phyloP scores from a whole-genome alignment of 352 stramenopile species.

The Aphanomyces euteiches region DNA sequence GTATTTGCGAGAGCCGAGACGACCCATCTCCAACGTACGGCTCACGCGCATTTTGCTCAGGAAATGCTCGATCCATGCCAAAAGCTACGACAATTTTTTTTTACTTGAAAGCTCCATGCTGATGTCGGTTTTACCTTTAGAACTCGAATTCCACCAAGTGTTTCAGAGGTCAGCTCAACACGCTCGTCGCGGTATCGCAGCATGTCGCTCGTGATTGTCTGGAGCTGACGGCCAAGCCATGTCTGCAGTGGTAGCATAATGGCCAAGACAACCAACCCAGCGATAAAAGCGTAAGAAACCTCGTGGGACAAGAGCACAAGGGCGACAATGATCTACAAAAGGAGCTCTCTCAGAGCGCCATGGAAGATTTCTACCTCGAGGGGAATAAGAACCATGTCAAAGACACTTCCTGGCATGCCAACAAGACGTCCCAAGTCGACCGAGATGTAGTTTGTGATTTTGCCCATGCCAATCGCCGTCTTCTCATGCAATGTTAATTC shows the following conservation, averaged over 20 bases:
- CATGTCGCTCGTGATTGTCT: constrained; percentile 61
- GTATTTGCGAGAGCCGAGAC: constrained; percentile 79
- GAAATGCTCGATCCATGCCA: constrained; percentile 57
- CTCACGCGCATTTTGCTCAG: constrained; percentile 48
- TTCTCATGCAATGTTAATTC: constrained; percentile 38
- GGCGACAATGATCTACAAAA: constrained; percentile 53
- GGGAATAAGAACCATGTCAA: constrained; percentile 77
- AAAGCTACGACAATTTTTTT: constrained; percentile 29
- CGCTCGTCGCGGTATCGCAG: constrained; percentile 78
- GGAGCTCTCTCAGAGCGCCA: background rate
- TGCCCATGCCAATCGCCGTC: constrained; percentile 45
- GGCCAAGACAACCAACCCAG: constrained; percentile 62
- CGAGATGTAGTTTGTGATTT: constrained; percentile 72
- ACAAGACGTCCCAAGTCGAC: constrained; percentile 75
- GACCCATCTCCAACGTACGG: constrained; percentile 60
- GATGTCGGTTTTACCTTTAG: constrained; percentile 51
- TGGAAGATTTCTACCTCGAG: constrained; percentile 34
- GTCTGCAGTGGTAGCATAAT: constrained; percentile 86
- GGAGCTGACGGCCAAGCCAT: constrained; percentile 69
- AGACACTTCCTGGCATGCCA: constrained; percentile 63
- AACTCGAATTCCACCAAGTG: constrained; percentile 63
- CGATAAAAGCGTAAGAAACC: constrained; percentile 82
- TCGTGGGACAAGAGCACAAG: constrained; percentile 67
- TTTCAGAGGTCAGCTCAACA: constrained; percentile 61
- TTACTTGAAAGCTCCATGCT: background rate